Conservation (phyloP, 331 rosid genomes). For the Telfairia occidentalis region DNA sequence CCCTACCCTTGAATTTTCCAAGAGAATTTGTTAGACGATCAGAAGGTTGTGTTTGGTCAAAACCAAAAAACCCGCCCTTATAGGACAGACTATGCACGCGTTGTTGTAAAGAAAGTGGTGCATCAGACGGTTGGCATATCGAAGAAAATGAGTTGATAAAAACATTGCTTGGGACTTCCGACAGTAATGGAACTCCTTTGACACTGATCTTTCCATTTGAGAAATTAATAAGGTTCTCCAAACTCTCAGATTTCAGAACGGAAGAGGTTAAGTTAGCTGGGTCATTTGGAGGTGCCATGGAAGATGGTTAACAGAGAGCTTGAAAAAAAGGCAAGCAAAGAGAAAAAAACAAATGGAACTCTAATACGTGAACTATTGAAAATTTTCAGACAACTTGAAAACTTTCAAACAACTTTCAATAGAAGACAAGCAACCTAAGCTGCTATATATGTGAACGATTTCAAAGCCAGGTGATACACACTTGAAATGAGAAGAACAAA, state of each 20-base stretch:
- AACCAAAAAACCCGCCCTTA: conserved; percentile 76
- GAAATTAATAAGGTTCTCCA: conserved; percentile 30
- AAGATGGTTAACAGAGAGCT: neutral
- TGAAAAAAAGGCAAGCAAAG: neutral
- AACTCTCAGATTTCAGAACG: conserved; percentile 8
- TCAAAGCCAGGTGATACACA: neutral
- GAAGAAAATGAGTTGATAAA: conserved; percentile 44
- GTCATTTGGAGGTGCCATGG: neutral
- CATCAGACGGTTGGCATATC: conserved; percentile 27
- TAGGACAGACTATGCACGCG: conserved; percentile 35
- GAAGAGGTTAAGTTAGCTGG: conserved; percentile 12
- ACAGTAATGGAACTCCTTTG: conserved; percentile 40
- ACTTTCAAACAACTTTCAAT: neutral
- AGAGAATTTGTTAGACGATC: conserved; percentile 49
- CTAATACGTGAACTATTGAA: too few species aligned
- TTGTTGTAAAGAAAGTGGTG: conserved; percentile 42
- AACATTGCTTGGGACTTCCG: conserved; percentile 67
- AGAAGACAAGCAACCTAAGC: neutral
- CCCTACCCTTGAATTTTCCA: conserved; percentile 42
- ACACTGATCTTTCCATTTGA: conserved; percentile 40
- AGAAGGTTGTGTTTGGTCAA: conserved; percentile 31
- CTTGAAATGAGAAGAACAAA: conserved; percentile 2
- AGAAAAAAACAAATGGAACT: neutral
- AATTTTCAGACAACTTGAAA: neutral
- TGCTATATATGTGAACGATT: neutral